Evolutionary conservation across 441 rosid genomes (phyloP), one percentile per base, ranked within the genome.

Genomic region (Syzygium malaccense): DNA sequence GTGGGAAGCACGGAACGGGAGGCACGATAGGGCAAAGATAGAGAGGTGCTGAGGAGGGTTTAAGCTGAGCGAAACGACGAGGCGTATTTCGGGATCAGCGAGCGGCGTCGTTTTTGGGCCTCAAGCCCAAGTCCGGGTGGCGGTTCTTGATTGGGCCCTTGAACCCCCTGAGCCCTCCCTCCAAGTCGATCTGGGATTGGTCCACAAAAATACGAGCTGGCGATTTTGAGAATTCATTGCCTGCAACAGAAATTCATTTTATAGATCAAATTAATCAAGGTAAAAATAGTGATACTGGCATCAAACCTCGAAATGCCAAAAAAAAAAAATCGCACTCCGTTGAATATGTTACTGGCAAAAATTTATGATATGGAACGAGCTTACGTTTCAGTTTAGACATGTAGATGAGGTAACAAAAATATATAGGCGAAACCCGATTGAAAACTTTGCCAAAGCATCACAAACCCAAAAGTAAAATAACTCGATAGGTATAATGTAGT

Each of bases 401-500:
- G 0, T 37, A 6, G 5, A 37, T 23, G 7, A 71, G 2, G 5
- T 11, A 20, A 20, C 8, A 37, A 45, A 25, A 5, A 20, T 20
- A 37, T 71, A 12, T 8, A 4, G 1, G 26, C 4, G 10, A 41
- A 75, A 7, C 18, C 4, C 10, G 1, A 3, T 25, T 12, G 28
- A 14, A 25, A 6, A 20, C 23, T 6, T 75, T 75, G 6, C 83
- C 83, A 11, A 3, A 41, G 17, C 17, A 20, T 37, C 79, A 4
- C 13, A 41, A 41, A 75, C 3, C 51, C 10, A 1, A 37, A 37
- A 41, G 5, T 23, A 71, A 75, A 23, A 41, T 41, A 8, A 37
- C 26, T 20, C 12, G 14, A 12, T 37, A 1, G 1, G 8, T 1
- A 37, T 20, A 20, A 11, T 12, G 1, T 12, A 0, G 6, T 12